Percentiles rank a stretch among this genome's conserved stretches.
phyloP scores from a whole-genome alignment of 495 filamentous ascomycete species.

The Tuber microsphaerosporum region DNA sequence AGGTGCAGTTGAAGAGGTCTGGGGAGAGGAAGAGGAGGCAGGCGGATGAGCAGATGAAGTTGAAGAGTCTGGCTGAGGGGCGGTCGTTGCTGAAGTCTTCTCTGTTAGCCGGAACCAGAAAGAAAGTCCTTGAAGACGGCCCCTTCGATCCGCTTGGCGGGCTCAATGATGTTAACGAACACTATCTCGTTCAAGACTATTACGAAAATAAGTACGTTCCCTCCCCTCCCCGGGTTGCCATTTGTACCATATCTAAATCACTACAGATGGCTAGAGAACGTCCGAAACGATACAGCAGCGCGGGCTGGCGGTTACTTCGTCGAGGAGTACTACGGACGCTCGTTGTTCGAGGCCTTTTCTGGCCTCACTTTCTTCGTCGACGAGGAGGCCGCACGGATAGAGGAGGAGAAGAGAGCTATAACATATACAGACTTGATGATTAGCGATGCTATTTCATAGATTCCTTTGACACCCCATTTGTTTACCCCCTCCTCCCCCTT shows the following conservation, averaged over 20 bases:
- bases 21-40: slow-evolving; percentile 56
- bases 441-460: slow-evolving; percentile 27
- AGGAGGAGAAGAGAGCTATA: slow-evolving; percentile 19
- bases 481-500: not conserved
- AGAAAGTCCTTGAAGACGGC: slow-evolving; percentile 56
- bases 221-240: not conserved
- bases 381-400: slow-evolving; percentile 52
- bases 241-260: slow-evolving; percentile 21
- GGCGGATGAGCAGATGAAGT: slow-evolving; percentile 48
- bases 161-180: slow-evolving; percentile 57
- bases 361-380: slow-evolving; percentile 76
- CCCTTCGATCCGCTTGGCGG: slow-evolving; percentile 88
- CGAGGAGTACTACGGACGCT: slow-evolving; percentile 67
- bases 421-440: slow-evolving; percentile 34
- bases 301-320: slow-evolving; percentile 78
- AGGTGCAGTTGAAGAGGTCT: slow-evolving; percentile 55
- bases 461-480: not conserved
- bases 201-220: slow-evolving; percentile 49
- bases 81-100: slow-evolving; percentile 46
- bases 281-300: slow-evolving; percentile 54
- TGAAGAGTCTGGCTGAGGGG: slow-evolving; percentile 50
- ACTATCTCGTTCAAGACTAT: slow-evolving; percentile 59
- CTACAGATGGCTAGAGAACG: slow-evolving; percentile 55
- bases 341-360: slow-evolving; percentile 80
- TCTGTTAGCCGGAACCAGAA: slow-evolving; percentile 48